Evolutionary conservation across 2,329 filamentous ascomycete species (phyloP).

Genomic region (Metarhizium robertsii): DNA sequence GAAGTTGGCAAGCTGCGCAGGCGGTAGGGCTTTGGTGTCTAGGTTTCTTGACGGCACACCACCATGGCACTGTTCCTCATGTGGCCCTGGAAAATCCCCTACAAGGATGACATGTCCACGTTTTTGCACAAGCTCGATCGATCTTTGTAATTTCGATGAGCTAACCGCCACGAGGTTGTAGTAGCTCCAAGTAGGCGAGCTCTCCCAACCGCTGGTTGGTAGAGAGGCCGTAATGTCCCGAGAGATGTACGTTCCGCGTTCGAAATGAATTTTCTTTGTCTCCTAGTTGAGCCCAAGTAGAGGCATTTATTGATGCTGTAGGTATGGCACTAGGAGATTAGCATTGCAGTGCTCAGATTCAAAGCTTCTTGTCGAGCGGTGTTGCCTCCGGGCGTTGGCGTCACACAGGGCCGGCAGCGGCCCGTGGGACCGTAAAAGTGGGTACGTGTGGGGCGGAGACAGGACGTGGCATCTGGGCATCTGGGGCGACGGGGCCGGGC

Average conservation of each 20-base stretch:
- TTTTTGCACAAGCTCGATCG: neutral
- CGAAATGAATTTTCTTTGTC: neutral
- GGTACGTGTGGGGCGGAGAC: neutral
- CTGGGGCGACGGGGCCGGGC: no score
- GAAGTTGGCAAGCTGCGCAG: neutral
- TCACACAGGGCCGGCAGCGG: conserved; percentile 10
- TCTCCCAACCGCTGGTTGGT: neutral
- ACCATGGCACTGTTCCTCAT: neutral
- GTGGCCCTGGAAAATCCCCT: neutral
- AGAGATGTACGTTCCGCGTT: neutral
- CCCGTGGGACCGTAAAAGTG: conserved; percentile 2
- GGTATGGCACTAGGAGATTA: neutral
- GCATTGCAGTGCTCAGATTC: neutral
- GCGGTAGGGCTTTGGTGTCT: neutral
- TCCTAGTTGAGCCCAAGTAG: no score
- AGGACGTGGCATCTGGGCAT: neutral
- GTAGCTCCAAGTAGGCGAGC: neutral
- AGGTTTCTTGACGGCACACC: neutral
- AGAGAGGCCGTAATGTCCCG: neutral
- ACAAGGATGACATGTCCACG: neutral
- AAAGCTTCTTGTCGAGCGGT: neutral
- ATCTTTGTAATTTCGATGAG: neutral
- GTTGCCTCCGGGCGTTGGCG: neutral
- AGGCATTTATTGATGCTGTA: neutral
- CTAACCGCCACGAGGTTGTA: neutral